These are phyloP conservation scores for Pythium angustatum DNA, from an alignment of 352 stramenopile species.

Conservation along the genomic window DNA sequence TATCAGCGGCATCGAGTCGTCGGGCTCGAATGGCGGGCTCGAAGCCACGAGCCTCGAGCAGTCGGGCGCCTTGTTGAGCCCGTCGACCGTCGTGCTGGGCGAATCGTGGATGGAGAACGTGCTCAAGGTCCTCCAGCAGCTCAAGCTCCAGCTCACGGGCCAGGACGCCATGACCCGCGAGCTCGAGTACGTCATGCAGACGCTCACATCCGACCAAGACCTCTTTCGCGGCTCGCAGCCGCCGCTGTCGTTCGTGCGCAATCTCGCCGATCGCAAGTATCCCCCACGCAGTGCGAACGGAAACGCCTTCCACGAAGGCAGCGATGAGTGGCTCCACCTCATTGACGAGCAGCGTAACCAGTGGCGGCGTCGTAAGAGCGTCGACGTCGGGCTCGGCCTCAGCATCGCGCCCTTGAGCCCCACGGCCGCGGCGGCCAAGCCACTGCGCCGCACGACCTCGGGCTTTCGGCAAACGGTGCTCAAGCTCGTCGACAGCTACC, in stretches of 20 bases:
- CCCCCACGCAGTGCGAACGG: no score
- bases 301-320: conserved; percentile 19
- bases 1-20: conserved; percentile 36
- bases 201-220: conserved; percentile 64
- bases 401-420: neutral
- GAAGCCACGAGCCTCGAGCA: conserved; percentile 18
- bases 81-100: conserved; percentile 35
- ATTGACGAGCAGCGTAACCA: conserved; percentile 49
- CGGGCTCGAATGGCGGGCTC: neutral
- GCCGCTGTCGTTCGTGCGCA: neutral
- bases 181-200: conserved; percentile 71
- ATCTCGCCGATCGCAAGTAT: no score
- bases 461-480: conserved; percentile 55
- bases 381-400: conserved; percentile 16
- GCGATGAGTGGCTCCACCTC: conserved; percentile 53
- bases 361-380: conserved; percentile 40
- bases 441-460: conserved; percentile 52
- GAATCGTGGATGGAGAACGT: conserved; percentile 80
- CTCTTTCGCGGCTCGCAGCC: conserved; percentile 38
- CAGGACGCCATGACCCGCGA: conserved; percentile 43
- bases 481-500: conserved; percentile 49
- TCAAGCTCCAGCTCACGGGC: conserved; percentile 45
- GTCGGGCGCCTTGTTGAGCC: conserved; percentile 12
- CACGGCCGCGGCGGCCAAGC: conserved; percentile 26
- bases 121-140: conserved; percentile 50